These are phyloP conservation scores for Epichloe sylvatica DNA, from an alignment of 2,329 filamentous ascomycete genomes.

Conservation along the genomic window DNA sequence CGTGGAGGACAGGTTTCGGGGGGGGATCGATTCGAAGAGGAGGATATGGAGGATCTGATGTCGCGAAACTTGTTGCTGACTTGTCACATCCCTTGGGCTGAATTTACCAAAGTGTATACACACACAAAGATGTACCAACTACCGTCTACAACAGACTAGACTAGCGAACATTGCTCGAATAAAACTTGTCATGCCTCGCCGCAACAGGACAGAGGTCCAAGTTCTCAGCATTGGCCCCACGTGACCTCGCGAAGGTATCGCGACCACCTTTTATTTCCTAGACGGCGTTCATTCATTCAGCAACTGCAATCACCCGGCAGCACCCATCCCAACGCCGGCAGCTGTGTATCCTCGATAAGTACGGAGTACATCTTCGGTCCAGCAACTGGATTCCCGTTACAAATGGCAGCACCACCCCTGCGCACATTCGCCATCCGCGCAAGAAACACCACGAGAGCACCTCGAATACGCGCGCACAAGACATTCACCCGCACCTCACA, in stretches of 20 bases:
- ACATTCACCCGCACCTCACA: not conserved
- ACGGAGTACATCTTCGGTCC: not conserved
- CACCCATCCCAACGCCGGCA: no score
- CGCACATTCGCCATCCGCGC: not conserved
- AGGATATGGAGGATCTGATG: constrained; percentile 34
- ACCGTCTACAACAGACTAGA: not conserved
- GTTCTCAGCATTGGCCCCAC: not conserved
- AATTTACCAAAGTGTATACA: not conserved
- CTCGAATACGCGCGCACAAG: not conserved
- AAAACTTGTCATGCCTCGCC: no score
- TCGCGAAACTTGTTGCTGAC: no score
- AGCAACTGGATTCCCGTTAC: no score
- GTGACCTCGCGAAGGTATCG: constrained; percentile 2
- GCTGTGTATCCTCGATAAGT: no score
- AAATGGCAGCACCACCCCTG: not conserved
- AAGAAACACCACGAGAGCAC: not conserved
- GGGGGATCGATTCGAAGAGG: constrained; percentile 44
- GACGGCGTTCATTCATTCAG: not conserved
- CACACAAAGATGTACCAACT: no score
- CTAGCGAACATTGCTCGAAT: not conserved
- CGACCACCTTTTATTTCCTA: not conserved
- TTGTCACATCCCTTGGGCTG: no score
- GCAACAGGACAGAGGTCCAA: not conserved
- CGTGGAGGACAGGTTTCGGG: constrained; percentile 57
- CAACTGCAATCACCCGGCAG: no score